These are phyloP conservation scores for Hypomontagnella monticulosa DNA, from an alignment of 495 filamentous ascomycete genomes.

Conservation along the genomic window DNA sequence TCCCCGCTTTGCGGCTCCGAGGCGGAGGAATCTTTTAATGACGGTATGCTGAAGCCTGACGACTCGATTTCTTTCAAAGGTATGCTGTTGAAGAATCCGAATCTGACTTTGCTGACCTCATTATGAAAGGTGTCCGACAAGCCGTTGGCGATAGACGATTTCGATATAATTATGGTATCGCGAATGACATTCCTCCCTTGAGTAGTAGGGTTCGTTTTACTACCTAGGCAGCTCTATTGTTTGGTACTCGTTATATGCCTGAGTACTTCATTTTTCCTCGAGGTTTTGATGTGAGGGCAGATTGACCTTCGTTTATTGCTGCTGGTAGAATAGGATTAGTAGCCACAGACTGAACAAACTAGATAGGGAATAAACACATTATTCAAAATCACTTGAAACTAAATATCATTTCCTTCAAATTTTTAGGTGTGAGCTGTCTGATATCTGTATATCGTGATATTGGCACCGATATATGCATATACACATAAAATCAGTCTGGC, in stretches of 20 bases:
- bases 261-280: neutral
- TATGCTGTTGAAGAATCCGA: neutral
- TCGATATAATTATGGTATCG: constrained; percentile 30
- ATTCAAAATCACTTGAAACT: neutral
- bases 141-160: constrained; percentile 17
- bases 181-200: constrained; percentile 28
- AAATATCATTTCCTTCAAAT: no score
- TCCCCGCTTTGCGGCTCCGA: neutral
- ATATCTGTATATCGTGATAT: neutral
- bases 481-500: neutral
- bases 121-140: neutral
- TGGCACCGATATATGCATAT: neutral
- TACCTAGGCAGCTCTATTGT: neutral
- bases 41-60: constrained; percentile 2
- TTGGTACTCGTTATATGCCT: neutral
- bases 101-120: neutral
- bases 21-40: neutral
- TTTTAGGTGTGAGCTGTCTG: no score
- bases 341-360: constrained; percentile 8
- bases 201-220: neutral
- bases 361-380: constrained; percentile 23
- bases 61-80: neutral
- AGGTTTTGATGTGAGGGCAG: neutral
- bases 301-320: constrained; percentile 11
- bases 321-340: neutral